Base-by-base conservation (phyloP, 2,329 filamentous ascomycete species). In the Fusarium duplospermum region DNA sequence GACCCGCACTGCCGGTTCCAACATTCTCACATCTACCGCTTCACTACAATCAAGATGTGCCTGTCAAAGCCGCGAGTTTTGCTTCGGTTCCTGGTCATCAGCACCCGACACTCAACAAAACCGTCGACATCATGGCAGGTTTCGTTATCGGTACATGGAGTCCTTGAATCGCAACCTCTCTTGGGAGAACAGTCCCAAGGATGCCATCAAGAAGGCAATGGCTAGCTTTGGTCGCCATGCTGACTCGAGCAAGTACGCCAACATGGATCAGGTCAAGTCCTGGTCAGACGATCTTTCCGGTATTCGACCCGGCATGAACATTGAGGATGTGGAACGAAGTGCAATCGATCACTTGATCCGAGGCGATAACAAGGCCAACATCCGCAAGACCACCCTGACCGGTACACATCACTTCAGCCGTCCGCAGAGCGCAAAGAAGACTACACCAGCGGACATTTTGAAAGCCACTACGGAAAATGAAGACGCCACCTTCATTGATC, bases 41-140 rank as follows among this genome's bases (percentile, higher is more conserved):
- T 67, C 64, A 4, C 50, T 77, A 20, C 72, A 73, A 42, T 70
- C 73, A 24, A 73, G 62, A 61, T 74, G 70, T 58, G 50, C 71
- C 11, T 62, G 71, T 18, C 79, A 80, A 63, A 68, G 50, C 74
- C 86, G 89, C 38, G 77, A 77, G 38, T 88, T 89, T 69, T 86
- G 87, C 68, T 85, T 89, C 67, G 85, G 83, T 61, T 73, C 84
- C 20, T 89, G 87, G 85, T 82, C 84, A 33, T 84, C 83, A 31
- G 84, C 87, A 70, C 78, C 81, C 16, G 82, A 85, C 20, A 80
- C 81, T 22, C 82, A 84, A 42, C 85, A 88, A 61, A 70, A 84
- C 33, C 84, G 84, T 60, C 86, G 84, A 50, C 87, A 85, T 14
- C 82, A 85, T 69, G 83, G 84, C 62, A 69, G 77, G 5, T 42